These are phyloP conservation scores for Thielaviopsis ethacetica DNA, from an alignment of 2,329 filamentous ascomycete genomes.

Conservation along the genomic window DNA sequence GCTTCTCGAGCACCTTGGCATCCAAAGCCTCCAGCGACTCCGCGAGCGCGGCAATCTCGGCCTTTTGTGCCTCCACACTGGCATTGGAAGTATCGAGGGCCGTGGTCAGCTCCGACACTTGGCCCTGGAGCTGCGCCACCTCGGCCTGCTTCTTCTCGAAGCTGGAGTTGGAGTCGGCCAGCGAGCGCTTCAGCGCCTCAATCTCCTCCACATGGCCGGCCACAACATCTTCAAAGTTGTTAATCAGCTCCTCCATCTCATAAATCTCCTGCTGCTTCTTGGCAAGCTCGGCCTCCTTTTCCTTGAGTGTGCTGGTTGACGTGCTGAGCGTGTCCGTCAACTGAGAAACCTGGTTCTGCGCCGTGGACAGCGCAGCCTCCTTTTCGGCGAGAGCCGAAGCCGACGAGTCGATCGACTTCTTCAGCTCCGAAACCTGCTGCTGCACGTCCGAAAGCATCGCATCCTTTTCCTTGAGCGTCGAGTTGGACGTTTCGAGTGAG, in stretches of 20 bases:
- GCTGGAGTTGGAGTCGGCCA: too few relatives aligned
- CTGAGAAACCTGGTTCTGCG: neutral
- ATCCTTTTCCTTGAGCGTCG: neutral
- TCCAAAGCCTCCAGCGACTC: neutral
- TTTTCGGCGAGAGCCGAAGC: neutral
- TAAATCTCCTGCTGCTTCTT: too few relatives aligned
- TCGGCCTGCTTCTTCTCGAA: too few relatives aligned
- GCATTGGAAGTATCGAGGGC: too few relatives aligned
- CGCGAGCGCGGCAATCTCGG: neutral
- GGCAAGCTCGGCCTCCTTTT: too few relatives aligned
- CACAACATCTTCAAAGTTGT: too few relatives aligned
- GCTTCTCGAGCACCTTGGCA: neutral
- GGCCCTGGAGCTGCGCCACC: too few relatives aligned
- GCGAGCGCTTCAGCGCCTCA: too few relatives aligned
- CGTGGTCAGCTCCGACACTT: too few relatives aligned
- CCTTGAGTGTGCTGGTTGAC: too few relatives aligned
- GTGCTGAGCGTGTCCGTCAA: neutral
- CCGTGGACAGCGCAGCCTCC: neutral
- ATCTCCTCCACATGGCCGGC: too few relatives aligned
- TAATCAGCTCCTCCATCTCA: too few relatives aligned
- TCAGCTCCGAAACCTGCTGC: neutral
- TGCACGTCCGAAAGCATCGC: neutral
- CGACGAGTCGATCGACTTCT: neutral
- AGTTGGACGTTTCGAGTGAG: neutral
- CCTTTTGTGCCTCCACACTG: neutral